These are phyloP conservation scores for Cymbopogon citratus DNA, from an alignment of 176 grass and related monocot species.

Conservation along the genomic window DNA sequence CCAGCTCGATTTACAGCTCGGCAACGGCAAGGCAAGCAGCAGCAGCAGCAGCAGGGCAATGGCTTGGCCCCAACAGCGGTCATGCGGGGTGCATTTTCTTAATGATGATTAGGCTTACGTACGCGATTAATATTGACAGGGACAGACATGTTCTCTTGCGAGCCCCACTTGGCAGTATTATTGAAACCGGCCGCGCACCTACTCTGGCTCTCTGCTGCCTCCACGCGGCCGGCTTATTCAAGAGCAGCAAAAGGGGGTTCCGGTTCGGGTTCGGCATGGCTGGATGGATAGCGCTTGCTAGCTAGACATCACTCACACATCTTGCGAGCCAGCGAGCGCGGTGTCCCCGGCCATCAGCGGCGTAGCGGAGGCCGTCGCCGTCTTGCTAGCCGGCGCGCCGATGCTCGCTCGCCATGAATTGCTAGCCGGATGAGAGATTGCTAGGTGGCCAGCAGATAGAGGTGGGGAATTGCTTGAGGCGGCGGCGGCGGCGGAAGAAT, in stretches of 20 bases:
- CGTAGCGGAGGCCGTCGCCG: background rate
- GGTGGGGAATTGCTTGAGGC: background rate
- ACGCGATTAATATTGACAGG: conserved; percentile 23
- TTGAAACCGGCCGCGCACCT: conserved; percentile 39
- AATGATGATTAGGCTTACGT: background rate
- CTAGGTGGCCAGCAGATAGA: background rate
- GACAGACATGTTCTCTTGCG: conserved; percentile 26
- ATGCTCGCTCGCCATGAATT: background rate
- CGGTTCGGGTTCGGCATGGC: no score
- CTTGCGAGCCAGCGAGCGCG: background rate
- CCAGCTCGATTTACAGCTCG: conserved; percentile 20
- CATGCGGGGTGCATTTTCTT: background rate
- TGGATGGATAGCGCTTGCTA: background rate
- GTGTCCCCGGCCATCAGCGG: background rate
- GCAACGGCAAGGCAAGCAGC: background rate
- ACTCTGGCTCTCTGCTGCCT: background rate
- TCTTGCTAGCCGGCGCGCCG: background rate
- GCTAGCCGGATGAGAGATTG: background rate
- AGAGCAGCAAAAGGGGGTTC: background rate
- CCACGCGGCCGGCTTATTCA: conserved; percentile 21
- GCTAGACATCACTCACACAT: background rate
- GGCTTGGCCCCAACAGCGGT: background rate
- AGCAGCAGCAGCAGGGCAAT: background rate
- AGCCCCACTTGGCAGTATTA: conserved; percentile 31
- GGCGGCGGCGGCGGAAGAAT: background rate